Evolutionary conservation across 108 stramenopile genomes (phyloP).

Genomic region (Pseudonitzschia pungens): DNA sequence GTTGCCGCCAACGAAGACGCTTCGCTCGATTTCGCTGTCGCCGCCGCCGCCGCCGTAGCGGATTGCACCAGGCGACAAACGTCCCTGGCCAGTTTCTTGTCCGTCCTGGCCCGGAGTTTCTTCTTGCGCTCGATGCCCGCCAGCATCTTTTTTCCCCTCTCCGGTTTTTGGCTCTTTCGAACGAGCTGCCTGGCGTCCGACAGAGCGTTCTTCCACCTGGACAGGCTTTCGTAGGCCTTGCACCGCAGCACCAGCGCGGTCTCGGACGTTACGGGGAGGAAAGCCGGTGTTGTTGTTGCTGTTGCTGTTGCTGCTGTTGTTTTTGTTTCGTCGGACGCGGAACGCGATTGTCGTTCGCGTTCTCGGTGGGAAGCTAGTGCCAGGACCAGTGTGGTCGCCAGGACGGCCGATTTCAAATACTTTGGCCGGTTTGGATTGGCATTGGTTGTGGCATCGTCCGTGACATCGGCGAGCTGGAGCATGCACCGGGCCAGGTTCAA

Average conservation of each 20-base stretch:
- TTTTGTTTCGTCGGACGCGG: too few relatives aligned
- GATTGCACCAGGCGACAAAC: conserved; percentile 58
- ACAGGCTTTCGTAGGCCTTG: conserved; percentile 32
- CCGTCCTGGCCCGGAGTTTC: conserved; percentile 12
- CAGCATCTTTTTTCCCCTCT: conserved; percentile 27
- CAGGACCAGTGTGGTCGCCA: conserved; percentile 32
- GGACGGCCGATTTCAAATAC: conserved; percentile 27
- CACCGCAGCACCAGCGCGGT: conserved; percentile 37
- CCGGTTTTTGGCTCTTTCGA: conserved; percentile 1
- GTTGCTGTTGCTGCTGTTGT: not conserved
- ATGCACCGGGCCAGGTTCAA: conserved; percentile 65
- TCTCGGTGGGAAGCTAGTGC: not conserved
- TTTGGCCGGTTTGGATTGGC: conserved; percentile 33
- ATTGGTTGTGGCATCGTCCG: not conserved
- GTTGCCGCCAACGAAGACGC: not conserved
- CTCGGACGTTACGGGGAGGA: not conserved
- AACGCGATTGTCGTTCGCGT: not conserved
- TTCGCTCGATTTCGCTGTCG: not conserved
- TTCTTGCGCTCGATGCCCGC: conserved; percentile 19
- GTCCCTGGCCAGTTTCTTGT: conserved; percentile 62
- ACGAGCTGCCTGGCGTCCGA: conserved; percentile 35
- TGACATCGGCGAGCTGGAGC: conserved; percentile 55
- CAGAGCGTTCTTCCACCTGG: conserved; percentile 40
- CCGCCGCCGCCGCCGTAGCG: too few relatives aligned
- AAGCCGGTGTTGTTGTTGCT: not conserved